A percentile compares a stretch with the other conserved stretches of the same genome.
phyloP scores from a whole-genome alignment of 1,284 basidiomycete species.

The Ganoderma lucidum region DNA sequence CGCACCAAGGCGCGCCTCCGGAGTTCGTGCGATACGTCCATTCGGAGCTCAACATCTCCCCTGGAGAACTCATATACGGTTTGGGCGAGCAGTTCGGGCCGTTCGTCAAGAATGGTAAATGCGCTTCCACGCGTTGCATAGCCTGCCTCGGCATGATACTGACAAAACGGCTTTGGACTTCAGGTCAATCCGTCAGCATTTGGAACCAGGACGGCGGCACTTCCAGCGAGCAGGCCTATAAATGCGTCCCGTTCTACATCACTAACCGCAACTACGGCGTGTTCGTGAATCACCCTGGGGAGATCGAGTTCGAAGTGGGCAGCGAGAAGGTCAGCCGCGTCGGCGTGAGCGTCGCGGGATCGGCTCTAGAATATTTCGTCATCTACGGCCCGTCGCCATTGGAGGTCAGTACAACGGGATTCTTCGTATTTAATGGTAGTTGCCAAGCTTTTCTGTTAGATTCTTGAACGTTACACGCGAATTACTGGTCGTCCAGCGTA shows the following conservation, averaged over 20 bases:
- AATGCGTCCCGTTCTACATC: constrained; percentile 77
- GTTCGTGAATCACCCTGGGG: constrained; percentile 81
- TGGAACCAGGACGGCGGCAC: constrained; percentile 82
- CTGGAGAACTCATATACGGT: constrained; percentile 77
- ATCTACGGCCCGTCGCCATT: constrained; percentile 72
- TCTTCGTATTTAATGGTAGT: constrained; percentile 1
- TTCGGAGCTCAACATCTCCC: constrained; percentile 73
- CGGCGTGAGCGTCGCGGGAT: constrained; percentile 71
- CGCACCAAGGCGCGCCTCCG: constrained; percentile 53
- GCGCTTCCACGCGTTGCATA: not conserved
- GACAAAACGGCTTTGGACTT: not conserved
- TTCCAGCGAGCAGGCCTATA: constrained; percentile 78
- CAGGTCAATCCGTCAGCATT: constrained; percentile 67
- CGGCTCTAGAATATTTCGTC: constrained; percentile 71
- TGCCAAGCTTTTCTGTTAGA: constrained; percentile 44
- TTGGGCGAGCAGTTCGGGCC: constrained; percentile 78
- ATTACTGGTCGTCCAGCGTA: constrained; percentile 72
- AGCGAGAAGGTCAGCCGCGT: constrained; percentile 79
- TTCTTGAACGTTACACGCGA: constrained; percentile 67
- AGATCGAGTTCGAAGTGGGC: constrained; percentile 78
- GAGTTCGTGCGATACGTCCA: constrained; percentile 64
- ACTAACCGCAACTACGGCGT: constrained; percentile 77
- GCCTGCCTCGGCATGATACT: constrained; percentile 7
- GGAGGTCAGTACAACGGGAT: constrained; percentile 49
- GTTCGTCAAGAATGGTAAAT: constrained; percentile 76